Conservation (phyloP, 306 rosid species). For the Erythrophleum fordii region DNA sequence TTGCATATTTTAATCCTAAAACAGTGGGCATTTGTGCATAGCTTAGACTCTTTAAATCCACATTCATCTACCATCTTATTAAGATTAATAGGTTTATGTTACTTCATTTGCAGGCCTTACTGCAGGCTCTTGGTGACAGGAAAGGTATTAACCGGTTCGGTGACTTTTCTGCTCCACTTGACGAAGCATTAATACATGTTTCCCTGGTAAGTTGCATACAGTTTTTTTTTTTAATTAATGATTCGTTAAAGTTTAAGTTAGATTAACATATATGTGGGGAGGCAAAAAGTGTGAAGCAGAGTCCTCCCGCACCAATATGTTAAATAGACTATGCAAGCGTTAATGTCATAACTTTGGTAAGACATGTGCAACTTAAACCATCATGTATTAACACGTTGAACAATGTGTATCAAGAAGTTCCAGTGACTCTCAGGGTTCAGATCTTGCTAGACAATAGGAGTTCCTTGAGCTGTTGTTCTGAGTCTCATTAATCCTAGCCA, state of each 20-base stretch:
- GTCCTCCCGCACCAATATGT: conserved; percentile 23
- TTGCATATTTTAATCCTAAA: background rate
- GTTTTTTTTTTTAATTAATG: background rate
- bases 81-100: conserved; percentile 28
- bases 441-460: background rate
- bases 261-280: background rate
- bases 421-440: conserved; percentile 18
- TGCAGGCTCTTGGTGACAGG: conserved; percentile 93
- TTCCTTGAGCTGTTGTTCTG: conserved; percentile 28
- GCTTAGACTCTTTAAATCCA: background rate
- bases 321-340: conserved; percentile 23
- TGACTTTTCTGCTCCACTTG: conserved; percentile 95
- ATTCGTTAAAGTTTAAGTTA: background rate
- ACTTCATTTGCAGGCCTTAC: conserved; percentile 68
- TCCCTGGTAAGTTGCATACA: conserved; percentile 67
- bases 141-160: conserved; percentile 97
- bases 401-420: conserved; percentile 17
- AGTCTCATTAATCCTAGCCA: background rate
- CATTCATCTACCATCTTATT: conserved; percentile 20
- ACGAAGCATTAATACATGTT: conserved; percentile 90
- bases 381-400: background rate
- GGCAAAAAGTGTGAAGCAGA: conserved; percentile 1
- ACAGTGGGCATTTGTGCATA: conserved; percentile 20
- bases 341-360: background rate
- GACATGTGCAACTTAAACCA: background rate